Percentiles rank a stretch among this genome's conserved stretches.
These are phyloP conservation scores for Friedmanniomyces endolithicus DNA, from an alignment of 495 filamentous ascomycete species.

Conservation along the genomic window DNA sequence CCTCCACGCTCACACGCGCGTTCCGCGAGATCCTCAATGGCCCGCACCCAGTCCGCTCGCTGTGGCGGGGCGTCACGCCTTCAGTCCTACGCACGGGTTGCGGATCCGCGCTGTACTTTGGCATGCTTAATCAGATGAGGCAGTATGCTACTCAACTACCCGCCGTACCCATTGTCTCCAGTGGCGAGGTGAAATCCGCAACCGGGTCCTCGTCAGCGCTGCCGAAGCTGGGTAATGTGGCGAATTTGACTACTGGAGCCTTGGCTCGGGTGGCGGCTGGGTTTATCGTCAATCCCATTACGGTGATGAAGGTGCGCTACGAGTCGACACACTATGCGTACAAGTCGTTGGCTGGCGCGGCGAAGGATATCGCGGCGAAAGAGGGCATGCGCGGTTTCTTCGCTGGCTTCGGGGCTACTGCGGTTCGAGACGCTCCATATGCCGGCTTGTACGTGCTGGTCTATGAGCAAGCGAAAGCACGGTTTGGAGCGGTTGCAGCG, in stretches of 20 bases:
- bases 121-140: slow-evolving; percentile 69
- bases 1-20: slow-evolving; percentile 52
- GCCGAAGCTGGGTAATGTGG: slow-evolving; percentile 70
- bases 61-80: slow-evolving; percentile 91
- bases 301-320: slow-evolving; percentile 92
- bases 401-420: slow-evolving; percentile 83
- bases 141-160: slow-evolving; percentile 34
- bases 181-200: slow-evolving; percentile 2
- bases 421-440: slow-evolving; percentile 86
- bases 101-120: slow-evolving; percentile 91
- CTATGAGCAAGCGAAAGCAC: slow-evolving; percentile 78
- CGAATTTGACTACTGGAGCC: slow-evolving; percentile 76
- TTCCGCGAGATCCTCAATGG: slow-evolving; percentile 55
- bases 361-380: slow-evolving; percentile 55
- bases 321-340: slow-evolving; percentile 79
- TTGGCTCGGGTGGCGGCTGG: slow-evolving; percentile 72
- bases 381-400: slow-evolving; percentile 84
- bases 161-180: slow-evolving; percentile 20
- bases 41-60: slow-evolving; percentile 50
- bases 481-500: slow-evolving; percentile 34
- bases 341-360: slow-evolving; percentile 58
- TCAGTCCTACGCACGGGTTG: slow-evolving; percentile 85
- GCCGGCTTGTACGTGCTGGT: slow-evolving; percentile 89
- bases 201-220: slow-evolving; percentile 53
- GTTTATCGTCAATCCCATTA: slow-evolving; percentile 90